Base-by-base conservation (phyloP, 768 basidiomycete genomes). In the Mycena filopes region DNA sequence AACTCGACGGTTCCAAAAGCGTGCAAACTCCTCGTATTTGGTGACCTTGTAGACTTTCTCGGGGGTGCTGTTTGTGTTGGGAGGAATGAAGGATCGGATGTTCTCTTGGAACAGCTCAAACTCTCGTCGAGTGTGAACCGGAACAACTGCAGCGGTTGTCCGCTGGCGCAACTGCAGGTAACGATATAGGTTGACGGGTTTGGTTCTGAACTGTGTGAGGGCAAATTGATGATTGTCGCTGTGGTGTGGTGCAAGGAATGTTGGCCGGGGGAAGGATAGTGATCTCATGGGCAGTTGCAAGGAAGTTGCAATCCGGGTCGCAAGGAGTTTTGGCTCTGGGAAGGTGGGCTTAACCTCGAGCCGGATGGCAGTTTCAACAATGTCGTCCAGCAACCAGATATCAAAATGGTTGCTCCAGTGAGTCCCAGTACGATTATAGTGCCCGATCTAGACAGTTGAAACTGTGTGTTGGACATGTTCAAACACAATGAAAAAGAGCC, bases 371-470 rank as follows among this genome's bases (percentile, higher is more conserved):
- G 60, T 51, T 47, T 70, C 69, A 25, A 63, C 57, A 18, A 70
- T 67, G 18, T 70, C 69, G 57, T 70, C 66, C 3, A 59, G 48
- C 21, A 67, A 11, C 69, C 69, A 70, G 12, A 61, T 55, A 36
- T 67, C 68, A 38, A 66, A 66, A 25, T 70, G 60, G 28, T 56
- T 57, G 29, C 25, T 26, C 55, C 41, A 67, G 29, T 45, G 42
- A 6, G 16, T 26, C 5, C 55, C 62, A 11, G 61, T 67, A n/a
- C 66, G 66, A 43, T 70, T 70, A 18, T 50, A 51, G 48, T 67
- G 55, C 16, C 69, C 69, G 41, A 70, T 63, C 69, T 70, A 58
- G 41, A 23, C 12, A 5, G 6, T 33, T 3, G 23, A 29, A 13
- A 21, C 29, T 21, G 15, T 12, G 23, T 53, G 9, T 36, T 10